phyloP scores from a whole-genome alignment of 495 filamentous ascomycete genomes.

The Saxispiralis lemnorum region DNA sequence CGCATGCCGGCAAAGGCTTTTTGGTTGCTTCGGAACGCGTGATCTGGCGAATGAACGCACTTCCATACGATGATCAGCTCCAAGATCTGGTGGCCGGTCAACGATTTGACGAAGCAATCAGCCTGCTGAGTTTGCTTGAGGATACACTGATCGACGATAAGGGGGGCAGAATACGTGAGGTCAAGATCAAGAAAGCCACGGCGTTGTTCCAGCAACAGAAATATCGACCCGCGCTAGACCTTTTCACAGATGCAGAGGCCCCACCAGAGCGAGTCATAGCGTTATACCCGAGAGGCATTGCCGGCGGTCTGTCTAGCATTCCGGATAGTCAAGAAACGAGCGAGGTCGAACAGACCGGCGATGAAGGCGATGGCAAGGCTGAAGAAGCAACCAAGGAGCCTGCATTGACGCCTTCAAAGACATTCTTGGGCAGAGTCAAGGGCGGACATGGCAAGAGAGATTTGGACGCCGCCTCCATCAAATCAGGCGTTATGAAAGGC shows the following conservation, averaged over 20 bases:
- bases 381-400: slow-evolving; percentile 17
- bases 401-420: slow-evolving; percentile 17
- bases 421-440: slow-evolving; percentile 26
- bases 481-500: slow-evolving; percentile 37
- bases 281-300: slow-evolving; percentile 67
- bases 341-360: slow-evolving; percentile 30
- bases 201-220: slow-evolving; percentile 61
- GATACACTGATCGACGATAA: slow-evolving; percentile 81
- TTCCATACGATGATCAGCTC: slow-evolving; percentile 83
- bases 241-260: slow-evolving; percentile 77
- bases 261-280: slow-evolving; percentile 77
- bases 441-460: slow-evolving; percentile 32
- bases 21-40: slow-evolving; percentile 71
- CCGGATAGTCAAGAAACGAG: slow-evolving; percentile 21
- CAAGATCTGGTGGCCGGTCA: slow-evolving; percentile 61
- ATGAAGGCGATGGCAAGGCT: slow-evolving; percentile 17
- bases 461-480: slow-evolving; percentile 48
- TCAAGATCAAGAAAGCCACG: slow-evolving; percentile 83
- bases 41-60: slow-evolving; percentile 91
- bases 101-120: slow-evolving; percentile 81
- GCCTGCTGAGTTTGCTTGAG: slow-evolving; percentile 71
- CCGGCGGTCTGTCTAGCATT: slow-evolving; percentile 53
- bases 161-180: slow-evolving; percentile 53
- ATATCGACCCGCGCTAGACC: slow-evolving; percentile 73
- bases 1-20: slow-evolving; percentile 88